A percentile compares a stretch with the other conserved stretches of the same genome.
These are phyloP conservation scores for Tolypocladium endophyticum DNA, from an alignment of 2,329 filamentous ascomycete species.

Conservation along the genomic window DNA sequence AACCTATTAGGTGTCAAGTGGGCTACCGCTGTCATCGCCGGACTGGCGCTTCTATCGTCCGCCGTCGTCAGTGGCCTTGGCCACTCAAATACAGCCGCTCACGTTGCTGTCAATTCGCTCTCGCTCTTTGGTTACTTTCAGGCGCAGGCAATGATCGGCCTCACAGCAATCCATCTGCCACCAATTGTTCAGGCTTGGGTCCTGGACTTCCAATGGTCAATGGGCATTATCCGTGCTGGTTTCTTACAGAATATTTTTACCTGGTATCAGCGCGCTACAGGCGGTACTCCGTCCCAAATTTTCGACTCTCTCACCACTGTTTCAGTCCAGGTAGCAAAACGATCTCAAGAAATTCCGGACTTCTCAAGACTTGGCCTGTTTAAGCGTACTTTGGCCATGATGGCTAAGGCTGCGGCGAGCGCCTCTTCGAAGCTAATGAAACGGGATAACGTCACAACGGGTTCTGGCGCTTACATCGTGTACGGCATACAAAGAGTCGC, in stretches of 20 bases:
- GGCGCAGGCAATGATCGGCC: background rate
- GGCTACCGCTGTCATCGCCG: background rate
- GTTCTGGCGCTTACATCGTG: background rate
- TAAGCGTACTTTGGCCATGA: background rate
- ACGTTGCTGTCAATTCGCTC: background rate
- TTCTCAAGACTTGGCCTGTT: background rate
- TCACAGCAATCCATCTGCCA: background rate
- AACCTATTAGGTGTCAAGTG: background rate
- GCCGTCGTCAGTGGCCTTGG: background rate
- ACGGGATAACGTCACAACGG: background rate
- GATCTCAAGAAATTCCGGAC: background rate
- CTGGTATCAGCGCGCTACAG: background rate
- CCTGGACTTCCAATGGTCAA: background rate
- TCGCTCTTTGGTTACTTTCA: background rate
- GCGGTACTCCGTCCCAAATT: background rate
- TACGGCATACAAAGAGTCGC: background rate
- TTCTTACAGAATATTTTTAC: background rate
- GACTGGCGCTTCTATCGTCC: background rate
- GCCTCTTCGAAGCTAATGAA: background rate
- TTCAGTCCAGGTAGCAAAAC: background rate
- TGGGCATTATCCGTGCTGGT: background rate
- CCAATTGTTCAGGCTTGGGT: background rate
- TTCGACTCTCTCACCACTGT: background rate
- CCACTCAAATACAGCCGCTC: background rate
- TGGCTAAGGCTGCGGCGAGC: background rate